phyloP scores from a whole-genome alignment of 805 yeast species.

The Starmerella geochares region DNA sequence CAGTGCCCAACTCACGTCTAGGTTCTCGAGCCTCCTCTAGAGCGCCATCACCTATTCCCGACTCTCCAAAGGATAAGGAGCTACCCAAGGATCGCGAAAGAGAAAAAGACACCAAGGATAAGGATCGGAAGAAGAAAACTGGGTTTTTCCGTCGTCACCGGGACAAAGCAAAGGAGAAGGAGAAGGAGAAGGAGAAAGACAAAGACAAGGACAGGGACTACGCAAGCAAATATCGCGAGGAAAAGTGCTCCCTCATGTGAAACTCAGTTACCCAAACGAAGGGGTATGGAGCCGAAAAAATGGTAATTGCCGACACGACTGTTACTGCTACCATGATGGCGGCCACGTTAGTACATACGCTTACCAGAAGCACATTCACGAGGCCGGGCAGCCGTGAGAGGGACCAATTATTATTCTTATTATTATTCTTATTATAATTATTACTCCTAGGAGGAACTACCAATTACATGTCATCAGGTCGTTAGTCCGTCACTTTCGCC shows the following conservation, averaged over 20 bases:
- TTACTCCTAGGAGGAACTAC: too few relatives aligned
- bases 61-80: background rate
- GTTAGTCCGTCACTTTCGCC: background rate
- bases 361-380: too few relatives aligned
- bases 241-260: slow-evolving; percentile 25
- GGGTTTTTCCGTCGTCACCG: background rate
- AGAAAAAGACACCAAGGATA: slow-evolving; percentile 7
- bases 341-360: too few relatives aligned
- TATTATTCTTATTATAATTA: too few relatives aligned
- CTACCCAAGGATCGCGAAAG: background rate
- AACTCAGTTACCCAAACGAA: too few relatives aligned
- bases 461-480: too few relatives aligned
- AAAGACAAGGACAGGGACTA: slow-evolving; percentile 20
- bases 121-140: slow-evolving; percentile 9
- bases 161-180: slow-evolving; percentile 8
- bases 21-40: slow-evolving; percentile 2
- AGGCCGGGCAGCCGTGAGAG: too few relatives aligned
- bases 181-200: too few relatives aligned
- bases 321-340: too few relatives aligned
- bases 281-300: too few relatives aligned
- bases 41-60: background rate
- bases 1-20: background rate
- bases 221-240: slow-evolving; percentile 26
- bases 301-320: too few relatives aligned
- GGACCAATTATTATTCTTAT: too few relatives aligned